Base-by-base conservation (phyloP, 306 rosid genomes). In the Rosa rugosa region DNA sequence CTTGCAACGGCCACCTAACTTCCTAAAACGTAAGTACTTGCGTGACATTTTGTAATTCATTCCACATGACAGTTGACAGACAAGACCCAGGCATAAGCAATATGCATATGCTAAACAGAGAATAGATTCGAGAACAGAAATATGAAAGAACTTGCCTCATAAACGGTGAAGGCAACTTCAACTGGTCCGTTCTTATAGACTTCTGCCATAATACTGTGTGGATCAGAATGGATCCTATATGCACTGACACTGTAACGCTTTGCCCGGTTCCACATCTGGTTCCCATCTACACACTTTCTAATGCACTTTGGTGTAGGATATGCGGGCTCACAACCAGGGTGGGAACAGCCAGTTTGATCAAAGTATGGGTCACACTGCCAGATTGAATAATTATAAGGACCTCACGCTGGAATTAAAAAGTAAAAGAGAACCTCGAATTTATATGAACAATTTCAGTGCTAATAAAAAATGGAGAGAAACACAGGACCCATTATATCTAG, bases 301-400 rank as follows among this genome's bases (percentile, higher is more conserved):
- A 84, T 86, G 47, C 99, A 92, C 87, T 76, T 92, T 20, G 98
- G 99, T 65, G 99, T 95, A 23, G 75, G 75, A 85, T 81, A 95
- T 62, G 47, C 91, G 60, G 99, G 98, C 84, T 92, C 99, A 79
- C 99, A 95, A 71, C 98, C 98, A 84, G 99, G 99, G 83, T 95
- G 99, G 57, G 99, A 87, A 82, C 99, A 95, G 64, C 98, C 99
- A 75, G 59, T 86, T 79, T 85, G 75, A 84, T 95, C 99, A 59
- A 95, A 92, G 85, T 95, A 95, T 65, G 99, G 99, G 84, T 92
- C 97, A 84, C 99, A 95, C 99, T 95, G 88, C 67, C 77, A 79
- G 63, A 67, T 56, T 5, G 22, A 54, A 77, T 73, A 40, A 20
- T 50, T 36, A 51, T 46, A 27, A 70, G 46, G 60, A 62, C 77